Evolutionary conservation across 306 rosid genomes (phyloP).

Genomic region (Sindora glabra): DNA sequence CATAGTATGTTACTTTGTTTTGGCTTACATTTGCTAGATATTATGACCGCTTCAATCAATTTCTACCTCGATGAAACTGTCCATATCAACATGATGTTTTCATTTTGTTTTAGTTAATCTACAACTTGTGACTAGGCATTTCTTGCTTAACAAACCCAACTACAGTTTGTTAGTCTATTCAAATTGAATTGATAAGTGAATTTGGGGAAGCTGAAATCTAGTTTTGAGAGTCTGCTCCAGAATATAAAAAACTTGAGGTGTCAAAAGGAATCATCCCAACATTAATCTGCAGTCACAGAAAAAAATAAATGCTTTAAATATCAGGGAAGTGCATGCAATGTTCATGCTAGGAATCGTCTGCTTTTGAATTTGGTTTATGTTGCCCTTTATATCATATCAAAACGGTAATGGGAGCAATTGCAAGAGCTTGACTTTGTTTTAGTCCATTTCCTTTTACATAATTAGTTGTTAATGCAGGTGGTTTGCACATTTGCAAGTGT

Average conservation of each 20-base stretch:
- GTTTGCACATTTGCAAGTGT: slow-evolving; percentile 64
- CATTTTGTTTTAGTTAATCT: background rate
- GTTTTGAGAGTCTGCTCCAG: background rate
- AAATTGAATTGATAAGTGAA: too few species aligned
- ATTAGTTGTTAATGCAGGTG: slow-evolving; percentile 38
- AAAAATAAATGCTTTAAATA: too few species aligned
- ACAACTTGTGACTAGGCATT: too few species aligned
- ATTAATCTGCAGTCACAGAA: too few species aligned
- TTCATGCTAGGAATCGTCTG: background rate
- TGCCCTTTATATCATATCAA: too few species aligned
- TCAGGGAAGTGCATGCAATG: background rate
- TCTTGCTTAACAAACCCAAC: too few species aligned
- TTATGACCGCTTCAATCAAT: background rate
- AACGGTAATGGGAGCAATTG: background rate
- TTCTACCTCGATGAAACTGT: background rate
- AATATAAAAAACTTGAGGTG: too few species aligned
- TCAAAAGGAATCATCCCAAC: background rate
- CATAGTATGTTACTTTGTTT: background rate
- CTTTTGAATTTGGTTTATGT: too few species aligned
- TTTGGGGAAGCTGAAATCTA: background rate
- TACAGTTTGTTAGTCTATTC: background rate
- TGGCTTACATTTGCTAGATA: background rate
- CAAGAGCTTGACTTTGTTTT: background rate
- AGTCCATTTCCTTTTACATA: too few species aligned
- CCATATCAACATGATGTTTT: too few species aligned